Evolutionary conservation across 495 filamentous ascomycete genomes (phyloP).

Genomic region (Penicillium cosmopolitanum): DNA sequence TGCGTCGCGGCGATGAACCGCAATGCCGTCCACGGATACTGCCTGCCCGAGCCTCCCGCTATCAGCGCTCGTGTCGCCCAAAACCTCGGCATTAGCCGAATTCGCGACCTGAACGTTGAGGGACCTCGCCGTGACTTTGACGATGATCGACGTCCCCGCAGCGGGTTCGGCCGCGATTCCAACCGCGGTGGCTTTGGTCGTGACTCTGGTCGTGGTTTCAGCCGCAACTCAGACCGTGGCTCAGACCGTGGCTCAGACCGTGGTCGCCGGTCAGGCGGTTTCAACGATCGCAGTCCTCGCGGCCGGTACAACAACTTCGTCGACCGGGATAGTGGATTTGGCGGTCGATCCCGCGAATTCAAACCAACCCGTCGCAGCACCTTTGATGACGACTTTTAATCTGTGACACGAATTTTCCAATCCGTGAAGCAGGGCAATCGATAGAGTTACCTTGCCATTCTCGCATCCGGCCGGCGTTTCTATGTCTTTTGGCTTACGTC

Average conservation of each 20-base stretch:
- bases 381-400: not conserved
- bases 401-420: constrained; percentile 5
- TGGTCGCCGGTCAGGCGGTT: not conserved
- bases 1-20: constrained; percentile 63
- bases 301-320: not conserved
- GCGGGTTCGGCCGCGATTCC: constrained; percentile 5
- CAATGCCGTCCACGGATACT: constrained; percentile 63
- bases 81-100: constrained; percentile 49
- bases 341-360: not conserved
- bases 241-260: too few species aligned
- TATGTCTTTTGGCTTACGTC: constrained; percentile 20
- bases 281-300: not conserved
- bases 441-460: constrained; percentile 22
- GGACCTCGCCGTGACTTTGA: not conserved
- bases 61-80: constrained; percentile 45
- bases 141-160: not conserved
- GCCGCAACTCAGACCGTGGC: too few species aligned
- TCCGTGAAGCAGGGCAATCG: constrained; percentile 18
- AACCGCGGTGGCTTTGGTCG: not conserved
- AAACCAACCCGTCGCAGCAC: not conserved
- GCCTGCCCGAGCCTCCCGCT: constrained; percentile 59
- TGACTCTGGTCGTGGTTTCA: too few species aligned
- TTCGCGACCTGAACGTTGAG: constrained; percentile 22
- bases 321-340: not conserved
- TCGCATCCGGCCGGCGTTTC: constrained; percentile 35